Base-by-base conservation (phyloP, 805 yeast genomes). In the Jamesozyma piceae region DNA sequence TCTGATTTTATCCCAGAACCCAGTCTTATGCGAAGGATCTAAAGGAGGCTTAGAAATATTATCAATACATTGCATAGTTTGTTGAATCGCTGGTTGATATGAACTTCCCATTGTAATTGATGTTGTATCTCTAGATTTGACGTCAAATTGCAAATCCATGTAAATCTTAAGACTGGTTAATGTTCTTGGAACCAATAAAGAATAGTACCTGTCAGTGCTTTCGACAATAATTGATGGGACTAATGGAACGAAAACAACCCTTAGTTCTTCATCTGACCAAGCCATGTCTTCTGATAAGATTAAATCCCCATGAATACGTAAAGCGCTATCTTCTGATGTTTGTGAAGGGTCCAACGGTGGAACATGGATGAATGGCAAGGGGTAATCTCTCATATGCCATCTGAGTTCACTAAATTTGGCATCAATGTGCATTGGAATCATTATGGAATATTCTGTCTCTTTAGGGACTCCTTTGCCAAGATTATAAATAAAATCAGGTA, bases 1-100 rank as follows among this genome's bases (percentile, higher is more conserved):
- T 39, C 95, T 66, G 22, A 87, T 62, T 58, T 88, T 90, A 62
- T 89, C 97, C 97, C 97, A 89, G 51, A 88, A 80, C 0, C 97
- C 97, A 13, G 87, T 64, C 51, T 82, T 82, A 3, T 77, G 73
- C 2, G 95, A 85, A 0, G 89, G 89, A 58, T 89, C 97, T 14
- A 83, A 64, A 0, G 94, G 95, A 0, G 95, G 95, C 58, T 90
- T 89, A 1, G 94, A 78, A 56, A 89, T 85, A 36, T 81, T 78
- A 52, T 88, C 95, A 46, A 89, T 73, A 43, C 77, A 81, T 43
- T 78, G 65, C 78, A 84, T 82, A 2, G 80, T 70, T 49, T 86
- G 89, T 49, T 86, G 87, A 26, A 89, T 73, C 1, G 88, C 89
- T 15, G 95, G 88, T 51, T 82, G 86, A 50, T 82, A 80, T 0